phyloP scores from a whole-genome alignment of 2,329 filamentous ascomycete species.

The Phoma herbarum region DNA sequence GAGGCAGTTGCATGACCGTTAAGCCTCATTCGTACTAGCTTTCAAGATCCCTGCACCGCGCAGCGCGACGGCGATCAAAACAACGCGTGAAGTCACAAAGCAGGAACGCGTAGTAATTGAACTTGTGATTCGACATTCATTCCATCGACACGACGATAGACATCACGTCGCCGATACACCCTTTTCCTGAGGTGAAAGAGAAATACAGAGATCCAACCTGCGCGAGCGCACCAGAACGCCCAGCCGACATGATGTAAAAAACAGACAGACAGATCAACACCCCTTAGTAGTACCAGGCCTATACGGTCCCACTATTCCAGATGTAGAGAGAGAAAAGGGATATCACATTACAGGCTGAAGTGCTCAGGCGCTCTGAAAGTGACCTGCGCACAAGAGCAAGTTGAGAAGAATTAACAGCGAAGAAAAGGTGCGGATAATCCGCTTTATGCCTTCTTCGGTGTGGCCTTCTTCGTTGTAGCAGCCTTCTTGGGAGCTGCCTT shows the following conservation, averaged over 20 bases:
- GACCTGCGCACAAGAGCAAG: constrained; percentile 21
- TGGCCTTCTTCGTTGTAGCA: constrained; percentile 59
- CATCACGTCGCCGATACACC: constrained; percentile 16
- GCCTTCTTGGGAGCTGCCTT: constrained; percentile 52
- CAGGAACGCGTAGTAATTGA: constrained; percentile 9
- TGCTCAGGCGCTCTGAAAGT: constrained; percentile 9
- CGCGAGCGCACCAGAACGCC: constrained; percentile 35
- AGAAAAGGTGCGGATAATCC: constrained; percentile 22
- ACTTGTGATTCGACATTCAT: constrained; percentile 15
- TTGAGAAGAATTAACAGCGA: constrained; percentile 42
- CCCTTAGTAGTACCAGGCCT: constrained; percentile 25
- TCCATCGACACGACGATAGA: constrained; percentile 18
- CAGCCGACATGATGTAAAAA: constrained; percentile 35
- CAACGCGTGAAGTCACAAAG: constrained; percentile 8
- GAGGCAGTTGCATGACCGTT: background rate
- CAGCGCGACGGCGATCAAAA: constrained; percentile 8
- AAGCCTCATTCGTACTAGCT: constrained; percentile 8
- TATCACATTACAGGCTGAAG: constrained; percentile 42
- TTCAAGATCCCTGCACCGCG: background rate
- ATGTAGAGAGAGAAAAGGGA: constrained; percentile 40
- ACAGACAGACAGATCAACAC: constrained; percentile 28
- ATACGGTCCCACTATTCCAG: constrained; percentile 15
- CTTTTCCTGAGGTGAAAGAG: constrained; percentile 4
- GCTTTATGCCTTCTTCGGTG: constrained; percentile 52
- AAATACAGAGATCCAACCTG: constrained; percentile 14